A percentile compares a stretch with the other conserved stretches of the same genome.
Conservation (phyloP, 441 rosid species). For the Bocquillonia castaneifolia region DNA sequence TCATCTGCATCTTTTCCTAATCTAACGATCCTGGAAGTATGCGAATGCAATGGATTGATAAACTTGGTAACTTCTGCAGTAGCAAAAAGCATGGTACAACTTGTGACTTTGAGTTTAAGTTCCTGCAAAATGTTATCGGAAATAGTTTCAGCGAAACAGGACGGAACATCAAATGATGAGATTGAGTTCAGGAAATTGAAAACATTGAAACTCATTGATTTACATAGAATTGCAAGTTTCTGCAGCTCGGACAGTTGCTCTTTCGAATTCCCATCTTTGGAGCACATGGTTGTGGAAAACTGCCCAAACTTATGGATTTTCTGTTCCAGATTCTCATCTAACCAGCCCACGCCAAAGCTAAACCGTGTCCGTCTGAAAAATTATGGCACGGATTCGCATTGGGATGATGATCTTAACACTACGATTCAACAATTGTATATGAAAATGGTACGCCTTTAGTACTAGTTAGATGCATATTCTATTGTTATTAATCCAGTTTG, state of each 20-base stretch:
- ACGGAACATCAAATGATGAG: neutral
- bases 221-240: neutral
- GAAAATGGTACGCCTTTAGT: conserved; percentile 1
- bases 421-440: neutral
- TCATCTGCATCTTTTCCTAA: neutral
- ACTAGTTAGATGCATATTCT: too few species aligned
- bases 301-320: conserved; percentile 16
- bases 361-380: neutral
- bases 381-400: neutral
- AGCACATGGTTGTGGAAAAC: neutral
- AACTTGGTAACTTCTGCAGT: neutral
- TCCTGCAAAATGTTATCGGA: neutral
- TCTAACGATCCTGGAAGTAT: neutral
- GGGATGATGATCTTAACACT: conserved; percentile 13
- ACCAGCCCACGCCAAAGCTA: conserved; percentile 19
- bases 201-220: neutral
- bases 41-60: neutral
- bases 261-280: conserved; percentile 15
- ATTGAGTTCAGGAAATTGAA: neutral
- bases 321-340: conserved; percentile 8
- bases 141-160: neutral
- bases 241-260: neutral
- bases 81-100: neutral
- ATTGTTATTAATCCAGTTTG: too few species aligned
- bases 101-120: neutral